Evolutionary conservation across 495 filamentous ascomycete genomes (phyloP), one percentile per base, ranked within the genome.

Genomic region (Penicillium chermesinum): DNA sequence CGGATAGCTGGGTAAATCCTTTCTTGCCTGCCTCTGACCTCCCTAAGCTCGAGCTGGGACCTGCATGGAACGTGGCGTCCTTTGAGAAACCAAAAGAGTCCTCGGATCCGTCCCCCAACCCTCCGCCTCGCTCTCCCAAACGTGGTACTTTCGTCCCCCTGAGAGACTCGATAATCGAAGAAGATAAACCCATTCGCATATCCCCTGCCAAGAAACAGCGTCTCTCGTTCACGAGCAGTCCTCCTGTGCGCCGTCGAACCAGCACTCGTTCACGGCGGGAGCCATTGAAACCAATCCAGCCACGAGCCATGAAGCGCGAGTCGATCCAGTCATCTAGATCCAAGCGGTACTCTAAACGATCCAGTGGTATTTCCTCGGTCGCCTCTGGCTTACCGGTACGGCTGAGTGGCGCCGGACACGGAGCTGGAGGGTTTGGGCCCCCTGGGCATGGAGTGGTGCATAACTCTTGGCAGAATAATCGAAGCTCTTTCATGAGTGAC

Each of bases 381-480:
- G 65, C 66, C 20, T 57, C 70, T 20, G 65, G 67, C 7, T 46
- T 73, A 8, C 69, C 70, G 1, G 59, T 69, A 2, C 56, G 71
- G 43, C 57, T 71, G 16, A 73, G 71, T 46, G 74, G 73, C 15
- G 67, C 73, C 20, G 73, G 73, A 1, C 74, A 75, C 54, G 73
- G 73, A 8, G 69, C 71, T n/a, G 73, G 71, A 43, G 71, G 69
- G 8, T 70, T 72, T 39, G 74, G 74, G 14, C 73, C 72, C 33
- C 65, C 66, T 2, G 70, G 69, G 21, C 69, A 67, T 40, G 72
- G 72, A 9, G 48, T 71, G 4, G 71, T 76, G 6, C 62, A 69
- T n/a, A 52, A 59, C 35, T 76, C 74, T 15, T 78, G 73, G 74
- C 72, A 74, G 41, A 75, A 72, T 36, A 65, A 66, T 0, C 61